Evolutionary conservation across 257 asterid genomes (phyloP).

Genomic region (Przewalskia tangutica): DNA sequence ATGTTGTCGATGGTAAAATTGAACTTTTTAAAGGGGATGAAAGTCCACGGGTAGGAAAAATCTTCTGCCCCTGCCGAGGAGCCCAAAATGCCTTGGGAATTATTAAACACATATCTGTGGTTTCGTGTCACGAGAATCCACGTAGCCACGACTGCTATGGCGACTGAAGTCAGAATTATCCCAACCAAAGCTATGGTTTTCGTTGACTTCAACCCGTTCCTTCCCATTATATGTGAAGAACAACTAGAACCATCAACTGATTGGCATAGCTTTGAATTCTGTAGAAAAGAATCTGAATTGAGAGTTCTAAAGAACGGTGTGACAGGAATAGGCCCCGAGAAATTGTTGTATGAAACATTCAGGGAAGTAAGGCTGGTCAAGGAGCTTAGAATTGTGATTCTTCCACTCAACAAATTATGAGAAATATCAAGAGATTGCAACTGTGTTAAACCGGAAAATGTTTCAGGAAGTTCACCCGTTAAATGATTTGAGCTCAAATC

Average conservation of each 20-base stretch:
- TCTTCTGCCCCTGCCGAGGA: conserved; percentile 44
- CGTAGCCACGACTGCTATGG: conserved; percentile 35
- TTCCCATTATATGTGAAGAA: conserved; percentile 29
- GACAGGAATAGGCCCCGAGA: conserved; percentile 82
- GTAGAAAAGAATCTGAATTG: conserved; percentile 45
- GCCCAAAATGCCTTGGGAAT: conserved; percentile 21
- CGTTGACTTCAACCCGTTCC: conserved; percentile 34
- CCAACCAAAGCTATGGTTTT: conserved; percentile 46
- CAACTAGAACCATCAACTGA: conserved; percentile 68
- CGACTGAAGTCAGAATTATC: conserved; percentile 38
- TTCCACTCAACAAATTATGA: conserved; percentile 44
- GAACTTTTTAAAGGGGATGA: conserved; percentile 81
- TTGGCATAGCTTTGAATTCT: conserved; percentile 59
- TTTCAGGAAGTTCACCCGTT: conserved; percentile 66
- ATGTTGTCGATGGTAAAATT: conserved; percentile 58
- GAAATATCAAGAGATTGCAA: conserved; percentile 83
- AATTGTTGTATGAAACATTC: conserved; percentile 66
- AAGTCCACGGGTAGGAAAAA: conserved; percentile 87
- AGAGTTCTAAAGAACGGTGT: conserved; percentile 69
- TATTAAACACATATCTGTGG: conserved; percentile 29
- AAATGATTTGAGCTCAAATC: conserved; percentile 65
- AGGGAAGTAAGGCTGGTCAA: conserved; percentile 72
- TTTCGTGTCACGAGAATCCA: conserved; percentile 54
- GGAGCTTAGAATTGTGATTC: conserved; percentile 42
- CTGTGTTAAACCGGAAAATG: conserved; percentile 58